phyloP scores from a whole-genome alignment of 176 grass and related monocot species.

The Coix lacrymajobi region DNA sequence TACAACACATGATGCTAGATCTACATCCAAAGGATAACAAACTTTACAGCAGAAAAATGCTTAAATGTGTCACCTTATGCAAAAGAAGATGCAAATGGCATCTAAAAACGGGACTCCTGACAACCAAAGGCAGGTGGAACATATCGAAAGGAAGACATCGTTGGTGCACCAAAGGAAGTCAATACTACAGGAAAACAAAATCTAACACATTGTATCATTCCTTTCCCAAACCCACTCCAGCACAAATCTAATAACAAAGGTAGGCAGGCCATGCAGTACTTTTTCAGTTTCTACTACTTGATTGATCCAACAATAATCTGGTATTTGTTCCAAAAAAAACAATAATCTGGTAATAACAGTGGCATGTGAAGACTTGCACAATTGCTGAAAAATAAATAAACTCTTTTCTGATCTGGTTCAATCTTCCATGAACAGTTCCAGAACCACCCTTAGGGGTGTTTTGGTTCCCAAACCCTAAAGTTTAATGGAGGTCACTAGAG shows the following conservation, averaged over 20 bases:
- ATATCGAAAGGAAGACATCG: background rate
- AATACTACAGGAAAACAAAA: background rate
- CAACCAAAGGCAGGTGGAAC: background rate
- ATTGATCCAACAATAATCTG: background rate
- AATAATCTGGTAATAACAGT: background rate
- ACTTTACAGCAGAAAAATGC: slow-evolving; percentile 3
- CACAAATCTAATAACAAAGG: background rate
- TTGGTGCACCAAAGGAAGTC: background rate
- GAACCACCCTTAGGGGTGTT: background rate
- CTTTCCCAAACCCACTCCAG: background rate
- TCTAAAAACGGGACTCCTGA: background rate
- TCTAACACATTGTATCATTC: background rate
- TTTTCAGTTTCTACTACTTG: background rate
- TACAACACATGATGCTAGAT: background rate
- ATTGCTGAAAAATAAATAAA: background rate
- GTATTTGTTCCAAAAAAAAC: too few relatives aligned
- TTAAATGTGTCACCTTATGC: background rate
- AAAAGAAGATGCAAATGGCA: slow-evolving; percentile 19
- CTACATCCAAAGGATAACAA: background rate
- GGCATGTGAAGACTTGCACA: background rate
- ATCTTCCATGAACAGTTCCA: background rate
- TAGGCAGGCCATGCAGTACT: background rate
- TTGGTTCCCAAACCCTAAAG: too few relatives aligned
- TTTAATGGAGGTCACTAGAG: too few relatives aligned
- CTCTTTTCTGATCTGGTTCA: background rate